Base-by-base conservation (phyloP, 2,329 filamentous ascomycete species). In the Leptographium procerum region DNA sequence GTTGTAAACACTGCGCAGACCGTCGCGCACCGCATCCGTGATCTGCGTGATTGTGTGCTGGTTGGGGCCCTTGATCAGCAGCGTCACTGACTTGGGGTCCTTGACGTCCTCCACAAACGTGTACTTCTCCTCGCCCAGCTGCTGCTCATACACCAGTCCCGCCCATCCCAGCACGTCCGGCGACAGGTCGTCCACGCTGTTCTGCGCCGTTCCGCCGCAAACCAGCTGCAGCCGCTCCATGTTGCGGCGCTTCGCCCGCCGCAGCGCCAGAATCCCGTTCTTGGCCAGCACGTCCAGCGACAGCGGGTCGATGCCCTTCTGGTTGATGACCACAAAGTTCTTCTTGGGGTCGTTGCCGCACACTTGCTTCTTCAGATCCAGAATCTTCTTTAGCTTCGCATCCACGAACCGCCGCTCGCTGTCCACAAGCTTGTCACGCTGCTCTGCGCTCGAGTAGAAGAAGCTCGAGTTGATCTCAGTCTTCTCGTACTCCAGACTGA, bases 21-120 rank as follows among this genome's bases (percentile, higher is more conserved):
- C 94, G 70, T 99, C 94, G 57, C 94, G 85, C 51, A 97, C 94
- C 3, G 94, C 94, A 70, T 99, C 94, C 64, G 91, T 95, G 69
- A 99, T 91, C 74, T 99, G 94, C 16, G 88, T 85, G 67, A 99
- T 99, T 61, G 92, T 97, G 77, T 99, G 94, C 69, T 86, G 80
- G 74, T 99, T 99, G 63, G 94, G 94, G 28, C 94, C 94, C 80
- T 97, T 99, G 80, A 99, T 97, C 68, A 99, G 81, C 34, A 99
- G 79, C 19, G 94, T 99, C 52, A 99, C 94, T 1, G 92, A 96
- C 78, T 99, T 99, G 62, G 94, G 89, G 62, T 97, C 91, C 80
- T 96, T 97, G 68, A 99, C 94, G 66, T 99, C 94, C 75, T 99
- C 94, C 61, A 99, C 82, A 70, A 99, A 99, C 7, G 94, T 99